Conservation (phyloP, 2,329 filamentous ascomycete species). For the Waltergamsia citrina region DNA sequence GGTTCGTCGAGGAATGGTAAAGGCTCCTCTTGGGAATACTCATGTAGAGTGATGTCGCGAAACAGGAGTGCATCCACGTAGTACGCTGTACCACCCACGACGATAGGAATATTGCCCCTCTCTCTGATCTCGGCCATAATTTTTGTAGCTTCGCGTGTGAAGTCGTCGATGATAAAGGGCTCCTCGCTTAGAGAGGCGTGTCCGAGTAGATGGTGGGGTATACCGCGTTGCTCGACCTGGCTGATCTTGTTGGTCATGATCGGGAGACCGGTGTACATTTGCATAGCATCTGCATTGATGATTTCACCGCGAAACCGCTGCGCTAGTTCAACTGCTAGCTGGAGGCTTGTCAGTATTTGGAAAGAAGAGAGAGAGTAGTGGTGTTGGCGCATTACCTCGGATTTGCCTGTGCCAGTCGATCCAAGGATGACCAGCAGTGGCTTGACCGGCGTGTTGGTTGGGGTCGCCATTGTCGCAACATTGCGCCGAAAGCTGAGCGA, state of each 20-base stretch:
- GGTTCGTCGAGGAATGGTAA: slow-evolving; percentile 65
- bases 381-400: slow-evolving; percentile 49
- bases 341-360: not conserved
- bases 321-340: slow-evolving; percentile 88
- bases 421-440: slow-evolving; percentile 78
- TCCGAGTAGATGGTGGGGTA: slow-evolving; percentile 83
- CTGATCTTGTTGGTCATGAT: slow-evolving; percentile 95
- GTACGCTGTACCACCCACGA: slow-evolving; percentile 94
- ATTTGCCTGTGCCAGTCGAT: slow-evolving; percentile 89
- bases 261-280: slow-evolving; percentile 85
- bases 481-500: slow-evolving; percentile 15
- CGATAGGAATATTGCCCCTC: slow-evolving; percentile 73
- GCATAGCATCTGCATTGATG: slow-evolving; percentile 97
- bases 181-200: slow-evolving; percentile 66
- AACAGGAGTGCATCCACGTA: slow-evolving; percentile 88
- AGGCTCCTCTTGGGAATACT: slow-evolving; percentile 3
- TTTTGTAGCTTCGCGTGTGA: slow-evolving; percentile 58
- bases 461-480: slow-evolving; percentile 28
- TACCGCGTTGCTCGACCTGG: slow-evolving; percentile 59
- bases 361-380: not conserved
- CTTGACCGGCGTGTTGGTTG: slow-evolving; percentile 26
- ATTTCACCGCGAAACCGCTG: slow-evolving; percentile 80
- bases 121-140: slow-evolving; percentile 69
- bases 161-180: slow-evolving; percentile 75
- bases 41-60: slow-evolving; percentile 45